Base-by-base conservation (phyloP, 208 protist species). In the Acanthamoeba sp. region DNA sequence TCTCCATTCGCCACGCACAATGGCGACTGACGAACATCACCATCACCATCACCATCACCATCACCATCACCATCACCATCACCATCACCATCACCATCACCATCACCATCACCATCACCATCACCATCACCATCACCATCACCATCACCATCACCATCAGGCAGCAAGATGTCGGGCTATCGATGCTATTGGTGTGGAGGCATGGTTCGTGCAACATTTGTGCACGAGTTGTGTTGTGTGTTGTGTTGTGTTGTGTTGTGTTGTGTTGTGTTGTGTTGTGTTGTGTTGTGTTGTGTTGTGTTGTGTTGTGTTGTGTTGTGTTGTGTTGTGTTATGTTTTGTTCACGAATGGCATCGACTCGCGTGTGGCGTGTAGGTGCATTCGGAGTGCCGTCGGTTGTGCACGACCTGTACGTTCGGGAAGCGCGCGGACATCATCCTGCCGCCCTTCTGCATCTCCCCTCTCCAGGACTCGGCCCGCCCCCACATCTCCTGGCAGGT, bases 121-220 rank as follows among this genome's bases (percentile, higher is more conserved):
- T n/a, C n/a, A n/a, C n/a, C n/a, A n/a, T n/a, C n/a, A n/a, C n/a
- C n/a, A n/a, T n/a, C n/a, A n/a, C n/a, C n/a, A n/a, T n/a, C n/a
- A n/a, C n/a, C n/a, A n/a, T n/a, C n/a, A n/a, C n/a, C n/a, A n/a
- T n/a, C n/a, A n/a, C n/a, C n/a, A n/a, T n/a, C 45, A 52, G 73
- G 73, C 20, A 84, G 73, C 32, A 50, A 50, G 29, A 87, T 87
- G 78, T 59, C 78, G 27, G 78, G 78, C 42, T 87, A 59, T 57
- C 38, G 48, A 12, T 87, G 78, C 48, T 87, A 59, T 32, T 87
- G 78, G 78, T 87, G 78, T 24, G 32, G 32, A 5, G 78, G 78
- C 78, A 48, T 57, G 20, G 78, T 50, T 1, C 45, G 45, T 50
- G 18, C 2, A 1, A 50, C 45, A 48, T 3, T 20, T 9, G 45